phyloP scores from a whole-genome alignment of 768 basidiomycete species.

The Psilocybe azurescens region DNA sequence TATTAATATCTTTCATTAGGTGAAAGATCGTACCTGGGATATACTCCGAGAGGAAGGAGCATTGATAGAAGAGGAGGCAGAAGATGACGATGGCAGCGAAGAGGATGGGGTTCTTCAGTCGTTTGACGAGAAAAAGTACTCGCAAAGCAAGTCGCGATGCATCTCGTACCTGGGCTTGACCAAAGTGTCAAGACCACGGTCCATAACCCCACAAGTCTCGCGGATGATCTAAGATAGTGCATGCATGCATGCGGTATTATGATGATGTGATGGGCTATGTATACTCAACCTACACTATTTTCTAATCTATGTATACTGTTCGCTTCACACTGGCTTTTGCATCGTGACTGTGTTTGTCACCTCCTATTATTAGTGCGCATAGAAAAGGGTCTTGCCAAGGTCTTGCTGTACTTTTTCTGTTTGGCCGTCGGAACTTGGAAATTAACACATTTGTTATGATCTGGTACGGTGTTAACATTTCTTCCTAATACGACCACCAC shows the following conservation, averaged over 20 bases:
- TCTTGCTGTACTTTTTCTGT: too few species aligned
- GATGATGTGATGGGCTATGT: neutral
- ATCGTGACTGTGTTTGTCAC: neutral
- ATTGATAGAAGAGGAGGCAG: slow-evolving; percentile 63
- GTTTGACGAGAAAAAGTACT: slow-evolving; percentile 50
- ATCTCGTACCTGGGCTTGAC: slow-evolving; percentile 22
- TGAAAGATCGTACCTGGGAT: slow-evolving; percentile 63
- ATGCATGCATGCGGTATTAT: neutral
- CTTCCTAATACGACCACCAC: too few species aligned
- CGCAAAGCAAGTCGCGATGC: slow-evolving; percentile 42
- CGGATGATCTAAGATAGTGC: slow-evolving; percentile 16
- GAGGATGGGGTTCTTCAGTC: slow-evolving; percentile 30
- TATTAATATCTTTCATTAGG: slow-evolving; percentile 34
- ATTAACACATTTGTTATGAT: too few species aligned
- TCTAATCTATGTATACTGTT: neutral
- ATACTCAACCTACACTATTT: neutral
- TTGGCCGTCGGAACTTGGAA: too few species aligned
- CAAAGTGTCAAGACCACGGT: slow-evolving; percentile 3
- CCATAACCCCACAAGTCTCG: slow-evolving; percentile 3
- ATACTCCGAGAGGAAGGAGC: slow-evolving; percentile 67
- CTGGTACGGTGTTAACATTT: too few species aligned
- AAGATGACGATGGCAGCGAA: slow-evolving; percentile 44
- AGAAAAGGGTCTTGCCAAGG: too few species aligned
- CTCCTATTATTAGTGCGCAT: too few species aligned
- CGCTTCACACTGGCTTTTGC: neutral